Evolutionary conservation across 2,329 filamentous ascomycete species (phyloP).

Genomic region (Cercospora berteroae): DNA sequence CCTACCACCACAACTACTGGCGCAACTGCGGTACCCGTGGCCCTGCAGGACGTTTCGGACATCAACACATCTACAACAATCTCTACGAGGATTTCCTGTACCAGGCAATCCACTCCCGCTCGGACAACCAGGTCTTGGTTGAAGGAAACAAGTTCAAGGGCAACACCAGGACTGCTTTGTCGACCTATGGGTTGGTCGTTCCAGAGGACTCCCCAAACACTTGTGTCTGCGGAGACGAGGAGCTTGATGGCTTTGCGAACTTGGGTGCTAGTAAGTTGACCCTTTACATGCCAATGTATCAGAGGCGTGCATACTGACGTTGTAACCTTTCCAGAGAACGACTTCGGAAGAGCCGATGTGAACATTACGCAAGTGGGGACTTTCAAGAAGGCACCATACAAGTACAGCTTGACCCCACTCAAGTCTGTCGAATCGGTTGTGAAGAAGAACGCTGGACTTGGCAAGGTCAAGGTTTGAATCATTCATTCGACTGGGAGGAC

Average conservation of each 20-base stretch:
- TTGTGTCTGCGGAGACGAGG: constrained; percentile 53
- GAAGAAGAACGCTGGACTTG: constrained; percentile 14
- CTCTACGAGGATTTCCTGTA: constrained; percentile 50
- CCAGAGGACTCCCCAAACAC: constrained; percentile 57
- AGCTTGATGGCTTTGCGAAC: constrained; percentile 56
- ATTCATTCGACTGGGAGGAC: not conserved
- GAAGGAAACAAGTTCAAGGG: constrained; percentile 52
- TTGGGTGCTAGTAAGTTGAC: constrained; percentile 50
- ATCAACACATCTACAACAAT: constrained; percentile 53
- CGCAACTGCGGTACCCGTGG: constrained; percentile 48
- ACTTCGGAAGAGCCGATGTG: constrained; percentile 49
- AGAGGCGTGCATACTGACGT: not conserved
- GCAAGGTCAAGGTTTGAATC: constrained; percentile 18
- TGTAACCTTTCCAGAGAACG: constrained; percentile 40
- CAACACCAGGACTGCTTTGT: constrained; percentile 51
- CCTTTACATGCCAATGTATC: not conserved
- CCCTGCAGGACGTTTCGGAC: constrained; percentile 51
- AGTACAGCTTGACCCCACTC: constrained; percentile 47
- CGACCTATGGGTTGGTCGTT: constrained; percentile 57
- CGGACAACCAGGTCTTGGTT: constrained; percentile 51
- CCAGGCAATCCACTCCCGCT: constrained; percentile 51
- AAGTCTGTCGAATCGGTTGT: constrained; percentile 10
- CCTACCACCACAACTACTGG: constrained; percentile 54
- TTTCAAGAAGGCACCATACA: constrained; percentile 52
- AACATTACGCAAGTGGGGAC: constrained; percentile 55